phyloP scores from a whole-genome alignment of 805 yeast genomes.

The Starmerella gropengiesseri region DNA sequence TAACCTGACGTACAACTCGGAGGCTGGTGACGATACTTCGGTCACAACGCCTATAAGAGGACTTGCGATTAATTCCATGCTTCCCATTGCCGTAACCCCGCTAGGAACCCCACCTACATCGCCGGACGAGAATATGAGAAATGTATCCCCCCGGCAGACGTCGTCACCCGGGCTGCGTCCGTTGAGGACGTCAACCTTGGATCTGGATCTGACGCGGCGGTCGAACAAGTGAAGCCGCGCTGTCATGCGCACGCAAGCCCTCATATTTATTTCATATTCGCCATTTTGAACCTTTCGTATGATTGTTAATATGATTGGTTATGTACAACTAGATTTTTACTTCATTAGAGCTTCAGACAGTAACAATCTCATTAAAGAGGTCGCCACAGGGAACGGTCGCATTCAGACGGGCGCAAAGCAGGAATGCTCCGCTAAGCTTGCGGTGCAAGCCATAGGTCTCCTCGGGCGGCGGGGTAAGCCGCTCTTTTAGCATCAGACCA shows the following conservation, averaged over 20 bases:
- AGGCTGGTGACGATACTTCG: neutral
- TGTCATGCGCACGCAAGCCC: too few relatives aligned
- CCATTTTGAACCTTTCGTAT: neutral
- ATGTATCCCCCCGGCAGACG: neutral
- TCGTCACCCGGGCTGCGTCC: constrained; percentile 5
- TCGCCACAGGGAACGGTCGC: constrained; percentile 76
- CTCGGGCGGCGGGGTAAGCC: constrained; percentile 95
- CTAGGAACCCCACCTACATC: constrained; percentile 2
- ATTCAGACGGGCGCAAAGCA: constrained; percentile 72
- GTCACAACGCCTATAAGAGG: constrained; percentile 7
- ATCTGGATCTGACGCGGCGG: neutral
- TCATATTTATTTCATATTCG: too few relatives aligned
- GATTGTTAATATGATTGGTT: neutral
- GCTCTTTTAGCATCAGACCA: constrained; percentile 77
- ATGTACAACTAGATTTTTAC: neutral
- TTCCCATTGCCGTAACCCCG: constrained; percentile 6
- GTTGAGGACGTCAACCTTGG: neutral
- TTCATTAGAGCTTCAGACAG: too few relatives aligned
- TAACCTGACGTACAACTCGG: neutral
- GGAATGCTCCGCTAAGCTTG: constrained; percentile 85
- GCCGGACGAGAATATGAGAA: neutral
- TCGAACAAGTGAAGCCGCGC: too few relatives aligned
- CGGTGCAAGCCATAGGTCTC: constrained; percentile 96
- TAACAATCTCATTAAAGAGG: constrained; percentile 66
- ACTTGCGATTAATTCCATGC: constrained; percentile 10